A percentile compares a stretch with the other conserved stretches of the same genome.
Conservation (phyloP, 371 early-diverging fungal genomes). For the Blakeslea trispora region DNA sequence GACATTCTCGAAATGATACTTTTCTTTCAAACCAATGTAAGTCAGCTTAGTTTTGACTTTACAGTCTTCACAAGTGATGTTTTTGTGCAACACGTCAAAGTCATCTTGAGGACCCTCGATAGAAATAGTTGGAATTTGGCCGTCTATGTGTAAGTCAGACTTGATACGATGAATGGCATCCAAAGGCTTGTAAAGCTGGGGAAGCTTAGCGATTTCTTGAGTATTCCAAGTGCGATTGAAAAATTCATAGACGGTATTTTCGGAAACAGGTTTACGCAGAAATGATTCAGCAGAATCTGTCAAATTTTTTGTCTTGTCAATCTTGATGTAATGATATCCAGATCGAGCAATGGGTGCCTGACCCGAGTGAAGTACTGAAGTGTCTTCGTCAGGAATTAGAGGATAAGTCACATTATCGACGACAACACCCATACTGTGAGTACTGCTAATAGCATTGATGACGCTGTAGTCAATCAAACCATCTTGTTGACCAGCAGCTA, state of each 20-base stretch:
- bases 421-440: constrained; percentile 22
- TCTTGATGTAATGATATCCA: constrained; percentile 22
- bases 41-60: constrained; percentile 15
- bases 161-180: constrained; percentile 17
- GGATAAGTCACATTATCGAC: constrained; percentile 21
- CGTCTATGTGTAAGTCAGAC: constrained; percentile 25
- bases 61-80: constrained; percentile 1
- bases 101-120: constrained; percentile 14
- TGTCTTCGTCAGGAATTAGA: background rate
- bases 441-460: constrained; percentile 9
- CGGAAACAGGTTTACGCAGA: constrained; percentile 8
- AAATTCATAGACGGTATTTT: constrained; percentile 23
- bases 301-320: constrained; percentile 12
- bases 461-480: constrained; percentile 19
- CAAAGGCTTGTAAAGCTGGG: constrained; percentile 17
- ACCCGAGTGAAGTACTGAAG: constrained; percentile 16
- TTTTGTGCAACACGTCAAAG: constrained; percentile 17
- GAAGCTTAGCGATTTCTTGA: constrained; percentile 7
- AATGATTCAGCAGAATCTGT: constrained; percentile 14
- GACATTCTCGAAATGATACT: constrained; percentile 5
- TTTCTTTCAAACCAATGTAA: constrained; percentile 21
- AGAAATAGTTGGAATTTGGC: constrained; percentile 28
- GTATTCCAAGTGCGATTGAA: constrained; percentile 34
- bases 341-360: constrained; percentile 25
- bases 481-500: background rate